Base-by-base conservation (phyloP, 768 basidiomycete species). In the Auriscalpium microsporum region DNA sequence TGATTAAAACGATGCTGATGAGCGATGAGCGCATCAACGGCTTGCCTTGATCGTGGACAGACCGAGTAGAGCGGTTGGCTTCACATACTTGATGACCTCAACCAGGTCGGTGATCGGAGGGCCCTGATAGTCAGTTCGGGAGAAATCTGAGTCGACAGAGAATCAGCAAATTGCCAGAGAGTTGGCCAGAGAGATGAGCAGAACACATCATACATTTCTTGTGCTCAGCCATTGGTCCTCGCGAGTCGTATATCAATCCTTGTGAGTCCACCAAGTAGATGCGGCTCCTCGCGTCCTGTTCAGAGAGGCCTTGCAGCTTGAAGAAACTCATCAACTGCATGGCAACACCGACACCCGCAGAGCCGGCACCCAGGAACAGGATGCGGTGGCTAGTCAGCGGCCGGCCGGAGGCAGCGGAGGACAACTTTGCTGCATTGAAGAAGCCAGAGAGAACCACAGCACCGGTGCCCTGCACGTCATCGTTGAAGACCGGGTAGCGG, bases 281-380 rank as follows among this genome's bases (percentile, higher is more conserved):
- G 46, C 76, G 77, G 53, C 75, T 71, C 54, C 83, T 81, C 17
- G 93, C 93, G 67, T 94, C 82, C 58, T 92, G 81, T 62, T 81
- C 76, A 5, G 80, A 78, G 64, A 94, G 67, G 23, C 93, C 90
- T 62, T 86, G 78, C 58, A 90, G 71, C 38, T 80, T 90, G 77
- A 94, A 93, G 78, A 94, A 95, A 68, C 86, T 88, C 75, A 85
- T 81, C 51, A 91, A 73, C 68, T 95, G 92, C 72, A 81, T 84
- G 55, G 87, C 94, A 46, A 97, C 94, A 47, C 94, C 94, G 52
- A 96, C 88, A 58, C 92, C 94, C 2, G 91, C 90, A 23, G 86
- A 88, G 6, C 94, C 94, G 4, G 94, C 91, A 16, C 94, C 94
- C 53, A 91, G 85, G 78, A 97, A 95, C 45, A 95, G 80, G 63